phyloP scores from a whole-genome alignment of 306 rosid genomes.

The Cyamopsis tetragonoloba region DNA sequence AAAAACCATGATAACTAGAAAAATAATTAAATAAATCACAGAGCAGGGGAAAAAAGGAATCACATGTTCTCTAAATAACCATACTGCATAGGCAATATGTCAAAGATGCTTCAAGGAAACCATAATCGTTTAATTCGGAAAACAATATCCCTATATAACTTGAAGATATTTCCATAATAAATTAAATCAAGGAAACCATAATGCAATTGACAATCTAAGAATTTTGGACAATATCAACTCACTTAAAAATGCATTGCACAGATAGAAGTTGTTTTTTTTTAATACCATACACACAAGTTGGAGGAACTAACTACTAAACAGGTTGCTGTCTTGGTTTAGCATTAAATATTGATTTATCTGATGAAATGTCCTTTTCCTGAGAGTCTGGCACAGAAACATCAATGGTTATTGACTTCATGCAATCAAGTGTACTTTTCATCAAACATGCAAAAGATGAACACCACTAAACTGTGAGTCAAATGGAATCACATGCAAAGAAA shows the following conservation, averaged over 20 bases:
- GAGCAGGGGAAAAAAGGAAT: neutral
- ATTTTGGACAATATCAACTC: neutral
- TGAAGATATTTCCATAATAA: constrained; percentile 4
- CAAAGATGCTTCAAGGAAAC: constrained; percentile 1
- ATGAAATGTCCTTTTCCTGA: neutral
- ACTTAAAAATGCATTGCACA: constrained; percentile 8
- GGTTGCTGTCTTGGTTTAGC: neutral
- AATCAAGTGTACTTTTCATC: constrained; percentile 16
- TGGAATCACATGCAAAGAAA: too few relatives aligned
- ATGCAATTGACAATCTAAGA: constrained; percentile 11
- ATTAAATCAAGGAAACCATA: constrained; percentile 4
- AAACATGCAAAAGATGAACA: constrained; percentile 18
- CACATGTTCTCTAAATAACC: neutral
- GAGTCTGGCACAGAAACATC: neutral
- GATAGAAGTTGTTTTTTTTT: neutral
- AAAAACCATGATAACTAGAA: constrained; percentile 11
- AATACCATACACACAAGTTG: neutral
- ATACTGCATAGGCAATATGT: constrained; percentile 3
- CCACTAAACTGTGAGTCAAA: too few relatives aligned
- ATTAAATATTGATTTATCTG: neutral
- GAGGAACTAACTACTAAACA: neutral
- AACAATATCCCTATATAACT: neutral
- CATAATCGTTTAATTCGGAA: constrained; percentile 2
- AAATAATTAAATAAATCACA: neutral
- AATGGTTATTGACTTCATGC: neutral